Evolutionary conservation across 352 stramenopile species (phyloP).

Genomic region (Phytophthora fragariaefolia): DNA sequence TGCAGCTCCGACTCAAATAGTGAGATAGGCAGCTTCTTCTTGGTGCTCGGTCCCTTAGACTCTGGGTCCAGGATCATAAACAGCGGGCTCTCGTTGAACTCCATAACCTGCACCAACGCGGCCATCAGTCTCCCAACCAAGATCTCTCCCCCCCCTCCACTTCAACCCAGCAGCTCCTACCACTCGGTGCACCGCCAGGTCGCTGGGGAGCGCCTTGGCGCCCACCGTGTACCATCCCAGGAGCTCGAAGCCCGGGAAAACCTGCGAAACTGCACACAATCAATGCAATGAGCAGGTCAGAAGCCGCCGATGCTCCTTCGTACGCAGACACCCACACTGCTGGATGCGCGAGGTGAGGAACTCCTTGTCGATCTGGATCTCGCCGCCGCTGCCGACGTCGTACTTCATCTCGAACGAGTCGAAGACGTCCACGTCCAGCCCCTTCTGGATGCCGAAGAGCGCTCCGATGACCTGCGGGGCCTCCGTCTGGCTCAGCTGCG

Average conservation of each 20-base stretch:
- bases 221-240: constrained; percentile 91
- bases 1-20: constrained; percentile 90
- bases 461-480: constrained; percentile 83
- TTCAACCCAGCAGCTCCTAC: constrained; percentile 37
- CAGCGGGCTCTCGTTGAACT: constrained; percentile 88
- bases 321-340: constrained; percentile 79
- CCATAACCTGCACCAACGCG: constrained; percentile 64
- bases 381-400: constrained; percentile 50
- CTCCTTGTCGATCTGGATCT: constrained; percentile 83
- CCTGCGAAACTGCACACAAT: constrained; percentile 66
- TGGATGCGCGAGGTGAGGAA: constrained; percentile 82
- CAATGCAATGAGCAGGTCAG: neutral
- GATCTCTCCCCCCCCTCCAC: neutral
- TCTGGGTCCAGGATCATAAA: constrained; percentile 81
- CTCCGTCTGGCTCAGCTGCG: constrained; percentile 51
- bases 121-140: neutral
- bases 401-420: constrained; percentile 92
- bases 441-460: constrained; percentile 93
- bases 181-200: constrained; percentile 79
- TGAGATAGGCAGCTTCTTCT: constrained; percentile 90
- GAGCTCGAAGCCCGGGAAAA: constrained; percentile 89
- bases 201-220: constrained; percentile 66
- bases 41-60: constrained; percentile 64
- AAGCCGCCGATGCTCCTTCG: no score
- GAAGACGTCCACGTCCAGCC: constrained; percentile 79